Evolutionary conservation across 1,284 basidiomycete genomes (phyloP).

Genomic region (Cutaneotrichosporon arboriforme): DNA sequence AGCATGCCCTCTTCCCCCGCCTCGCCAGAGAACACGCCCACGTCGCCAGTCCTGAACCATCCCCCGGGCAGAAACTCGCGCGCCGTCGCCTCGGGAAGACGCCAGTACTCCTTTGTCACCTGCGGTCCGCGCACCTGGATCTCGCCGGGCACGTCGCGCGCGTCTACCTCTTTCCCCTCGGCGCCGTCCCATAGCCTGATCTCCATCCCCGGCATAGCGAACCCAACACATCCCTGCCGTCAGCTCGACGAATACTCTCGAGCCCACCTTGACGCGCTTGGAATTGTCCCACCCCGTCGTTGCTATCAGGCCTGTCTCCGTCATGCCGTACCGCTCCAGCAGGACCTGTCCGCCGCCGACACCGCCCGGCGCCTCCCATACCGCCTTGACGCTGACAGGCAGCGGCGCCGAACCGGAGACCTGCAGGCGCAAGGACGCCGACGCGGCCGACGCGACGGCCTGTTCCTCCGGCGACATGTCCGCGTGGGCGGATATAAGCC

Average conservation of each 20-base stretch:
- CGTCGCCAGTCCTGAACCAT: slow-evolving; percentile 48
- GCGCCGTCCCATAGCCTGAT: slow-evolving; percentile 37
- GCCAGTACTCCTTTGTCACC: slow-evolving; percentile 43
- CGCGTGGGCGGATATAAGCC: slow-evolving; percentile 25
- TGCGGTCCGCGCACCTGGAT: slow-evolving; percentile 36
- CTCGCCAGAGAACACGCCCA: slow-evolving; percentile 30
- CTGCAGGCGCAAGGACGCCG: slow-evolving; percentile 34
- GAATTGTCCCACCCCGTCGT: slow-evolving; percentile 36
- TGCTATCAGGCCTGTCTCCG: slow-evolving; percentile 44
- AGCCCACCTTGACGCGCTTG: slow-evolving; percentile 31
- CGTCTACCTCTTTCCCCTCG: slow-evolving; percentile 12
- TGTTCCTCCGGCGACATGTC: slow-evolving; percentile 20
- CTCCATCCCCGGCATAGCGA: slow-evolving; percentile 31
- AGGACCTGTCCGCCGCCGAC: slow-evolving; percentile 40
- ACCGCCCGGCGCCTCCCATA: slow-evolving; percentile 30
- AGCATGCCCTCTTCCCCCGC: slow-evolving; percentile 23
- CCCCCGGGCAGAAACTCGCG: slow-evolving; percentile 31
- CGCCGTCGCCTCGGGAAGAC: slow-evolving; percentile 32
- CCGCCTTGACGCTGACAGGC: slow-evolving; percentile 36
- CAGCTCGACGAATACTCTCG: neutral
- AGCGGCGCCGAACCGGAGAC: slow-evolving; percentile 43
- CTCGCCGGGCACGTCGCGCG: slow-evolving; percentile 30
- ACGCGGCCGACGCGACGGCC: slow-evolving; percentile 26
- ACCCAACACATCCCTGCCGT: slow-evolving; percentile 37
- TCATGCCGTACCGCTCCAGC: slow-evolving; percentile 46